Evolutionary conservation across 805 yeast species (phyloP), one percentile per base, ranked within the genome.

Genomic region (Ogataea neopini): DNA sequence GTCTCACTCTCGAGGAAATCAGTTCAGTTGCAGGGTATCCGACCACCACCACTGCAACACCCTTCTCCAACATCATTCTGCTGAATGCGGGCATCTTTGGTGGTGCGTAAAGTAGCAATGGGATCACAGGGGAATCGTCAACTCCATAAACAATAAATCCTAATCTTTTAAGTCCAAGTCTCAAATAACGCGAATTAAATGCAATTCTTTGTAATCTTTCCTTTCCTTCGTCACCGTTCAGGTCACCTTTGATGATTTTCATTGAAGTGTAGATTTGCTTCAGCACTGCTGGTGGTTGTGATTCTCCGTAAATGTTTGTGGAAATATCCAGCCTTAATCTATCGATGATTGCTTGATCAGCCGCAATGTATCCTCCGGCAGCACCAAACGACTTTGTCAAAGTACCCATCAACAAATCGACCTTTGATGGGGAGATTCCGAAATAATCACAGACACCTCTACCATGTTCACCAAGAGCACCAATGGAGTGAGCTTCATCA

Each of bases 11-110:
- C 4, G 96, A 86, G 30, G 90, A 81, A 36, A 88, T 83, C 56
- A 94, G 76, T 29, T 96, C 96, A 0, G 98, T 92, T 1, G 99
- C 99, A 9, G 99, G 99, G 65, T 94, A 94, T 30, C 98, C 97
- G 37, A 92, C 98, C 53, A 92, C 84, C 29, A 94, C 99, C 41
- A 92, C 91, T 3, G 99, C 99, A 51, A 94, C 84, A 44, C 86
- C 86, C 68, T 81, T 74, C 54, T 79, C 81, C 58, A 86, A 79
- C 76, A 92, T 78, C 77, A 81, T 79, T 65, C 96, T 79, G 39
- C 96, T 85, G 52, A 90, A 80, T 0, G 92, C 90, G 20, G 96
- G 95, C 96, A 94, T 89, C 65, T 91, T 92, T 23, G 95, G 83
- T 19, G 99, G 99, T 44, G 88, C 81, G 63, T 86, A 94, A 53